Base-by-base conservation (phyloP, 257 asterid genomes). In the Jacaranda mimosifolia region DNA sequence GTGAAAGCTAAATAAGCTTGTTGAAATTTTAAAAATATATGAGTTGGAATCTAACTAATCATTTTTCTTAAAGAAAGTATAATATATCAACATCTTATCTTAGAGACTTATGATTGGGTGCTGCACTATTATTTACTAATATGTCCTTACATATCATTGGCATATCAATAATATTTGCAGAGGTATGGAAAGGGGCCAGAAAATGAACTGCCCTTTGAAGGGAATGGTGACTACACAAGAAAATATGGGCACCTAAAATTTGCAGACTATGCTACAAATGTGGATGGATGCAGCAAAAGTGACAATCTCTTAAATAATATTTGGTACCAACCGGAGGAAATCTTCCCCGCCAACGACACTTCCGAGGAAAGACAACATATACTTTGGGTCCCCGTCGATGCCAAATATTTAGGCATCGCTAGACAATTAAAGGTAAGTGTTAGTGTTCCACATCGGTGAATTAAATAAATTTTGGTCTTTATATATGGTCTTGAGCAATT, bases 301-400 rank as follows among this genome's bases (percentile, higher is more conserved):
- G 73, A 81, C 64, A 89, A 89, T 74, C 77, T 84, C 12, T 80
- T 89, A 8, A 89, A 89, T 82, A 79, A 81, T 35, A 9, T 87
- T 11, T 89, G 94, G 90, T 89, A 85, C 69, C 94, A 89, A 60
- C 88, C 85, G 0, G 94, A 89, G 60, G 94, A 89, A 81, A 72
- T 85, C 59, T 89, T 87, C 57, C 90, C 88, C 12, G 80, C 84
- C 10, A 86, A 86, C 73, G 92, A 88, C 19, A 55, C 26, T 32
- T 88, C 90, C 7, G 94, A 87, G 80, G 72, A 83, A 26, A 83
- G 92, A 45, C 83, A 86, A 13, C 94, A 89, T 52, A 78, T 59
- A 0, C 84, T 89, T 72, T 89, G 92, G 92, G 79, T 86, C 32
- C 89, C 92, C 1, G 87, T 83, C 15, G 81, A 89, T 56, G 15